phyloP scores from a whole-genome alignment of 2,329 filamentous ascomycete genomes.

The Chalara sp. region DNA sequence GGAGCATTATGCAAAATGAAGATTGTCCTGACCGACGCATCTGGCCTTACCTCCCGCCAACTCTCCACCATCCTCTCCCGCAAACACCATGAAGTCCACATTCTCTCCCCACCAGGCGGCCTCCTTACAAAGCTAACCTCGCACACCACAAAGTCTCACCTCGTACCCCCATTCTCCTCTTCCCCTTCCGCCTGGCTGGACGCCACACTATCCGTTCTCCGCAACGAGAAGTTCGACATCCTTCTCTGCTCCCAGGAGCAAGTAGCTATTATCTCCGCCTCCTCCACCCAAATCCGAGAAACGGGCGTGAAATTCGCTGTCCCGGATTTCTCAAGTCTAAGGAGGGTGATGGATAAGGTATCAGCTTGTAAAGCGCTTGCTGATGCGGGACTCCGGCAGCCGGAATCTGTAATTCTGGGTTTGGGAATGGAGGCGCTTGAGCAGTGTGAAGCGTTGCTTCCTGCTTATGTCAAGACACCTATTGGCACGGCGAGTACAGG shows the following conservation, averaged over 20 bases:
- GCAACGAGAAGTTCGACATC: no score
- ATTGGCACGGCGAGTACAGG: conserved; percentile 2
- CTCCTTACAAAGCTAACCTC: conserved; percentile 1
- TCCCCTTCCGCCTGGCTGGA: conserved; percentile 3
- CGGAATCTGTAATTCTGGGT: conserved; percentile 1
- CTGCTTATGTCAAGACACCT: neutral
- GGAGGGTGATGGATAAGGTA: conserved; percentile 5
- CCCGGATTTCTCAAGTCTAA: neutral
- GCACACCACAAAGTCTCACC: neutral
- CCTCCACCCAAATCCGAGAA: no score
- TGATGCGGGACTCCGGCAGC: neutral
- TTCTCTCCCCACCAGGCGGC: conserved; percentile 1
- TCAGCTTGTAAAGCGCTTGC: neutral
- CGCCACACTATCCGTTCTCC: neutral
- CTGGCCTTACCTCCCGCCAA: conserved; percentile 4
- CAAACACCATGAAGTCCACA: conserved; percentile 1
- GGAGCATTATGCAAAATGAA: no score
- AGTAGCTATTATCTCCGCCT: no score
- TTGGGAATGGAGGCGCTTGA: no score
- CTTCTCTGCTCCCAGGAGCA: no score
- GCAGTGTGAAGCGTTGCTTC: no score
- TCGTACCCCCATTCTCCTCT: neutral
- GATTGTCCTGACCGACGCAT: conserved; percentile 4
- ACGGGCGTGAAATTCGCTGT: conserved; percentile 1
- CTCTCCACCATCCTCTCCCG: conserved; percentile 4